Evolutionary conservation across 169 alveolate species (phyloP), one percentile per base, ranked within the genome.

Genomic region (Theileria sp.): DNA sequence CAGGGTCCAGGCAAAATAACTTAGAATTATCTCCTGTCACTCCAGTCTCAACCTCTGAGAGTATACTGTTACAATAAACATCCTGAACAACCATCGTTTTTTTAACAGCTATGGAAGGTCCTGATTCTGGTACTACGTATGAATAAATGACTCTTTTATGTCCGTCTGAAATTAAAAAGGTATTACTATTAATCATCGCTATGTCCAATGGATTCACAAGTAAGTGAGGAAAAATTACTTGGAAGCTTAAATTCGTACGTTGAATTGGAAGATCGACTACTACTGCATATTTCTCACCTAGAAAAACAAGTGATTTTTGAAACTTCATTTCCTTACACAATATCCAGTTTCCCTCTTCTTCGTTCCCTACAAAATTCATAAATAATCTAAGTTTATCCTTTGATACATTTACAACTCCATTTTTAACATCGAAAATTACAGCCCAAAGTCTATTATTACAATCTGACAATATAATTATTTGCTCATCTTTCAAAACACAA

Each of bases 161-260:
- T 10, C 71, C 89, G 15, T 83, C 89, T 12, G 89, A 83, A 15
- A 83, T 44, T 44, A 83, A 17, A 12, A 83, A 21, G 0, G 44
- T 7, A 10, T 44, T 44, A 10, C 26, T 26, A 21, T 44, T 21
- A 17, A 77, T 17, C 9, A n/a, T 30, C 8, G 86, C 58, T 49
- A 77, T 60, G 66, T 83, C 89, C 70, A 83, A 32, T 19, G 89
- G 89, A n/a, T 77, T 83, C 25, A 17, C 21, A 30, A 83, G 10
- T 8, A 36, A 32, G 21, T 83, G 89, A 51, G 30, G 58, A 56
- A 83, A 77, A 10, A 28, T 10, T 25, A 49, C n/a, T 26, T 62
- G 9, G 23, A 75, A 17, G 3, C n/a, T 10, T 12, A 69, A 30
- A 12, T 44, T 58, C 17, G 34, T 32, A 19, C 36, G 36, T 8